Evolutionary conservation across 768 basidiomycete species (phyloP), one percentile per base, ranked within the genome.

Genomic region (Amanita pseudoporphyria): DNA sequence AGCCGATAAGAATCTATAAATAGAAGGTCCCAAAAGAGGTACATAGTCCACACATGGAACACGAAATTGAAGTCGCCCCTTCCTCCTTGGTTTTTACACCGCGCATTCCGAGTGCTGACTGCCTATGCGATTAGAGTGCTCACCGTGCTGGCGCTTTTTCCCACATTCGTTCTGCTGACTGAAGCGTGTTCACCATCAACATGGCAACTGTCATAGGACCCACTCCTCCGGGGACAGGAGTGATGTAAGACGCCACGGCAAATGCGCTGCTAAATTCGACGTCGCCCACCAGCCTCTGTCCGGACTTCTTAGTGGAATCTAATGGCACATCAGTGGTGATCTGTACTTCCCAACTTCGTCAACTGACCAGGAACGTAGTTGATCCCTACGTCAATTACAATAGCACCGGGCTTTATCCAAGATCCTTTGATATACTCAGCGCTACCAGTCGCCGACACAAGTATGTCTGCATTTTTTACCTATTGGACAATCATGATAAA

Each of bases 141-240:
- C 22, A 28, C 6, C 33, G 77, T 10, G 74, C 63, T 42, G 82
- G 77, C 39, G 77, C 67, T 45, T 79, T 72, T 55, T 86, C 79
- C 77, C 87, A 93, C 45, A 81, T 74, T 45, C 88, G 81, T 64
- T 87, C 77, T 19, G 94, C 93, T 42, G 91, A 85, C 54, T 75
- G 71, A 56, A 91, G 70, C 1, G 94, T 95, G 68, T 98, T 99
- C 60, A 82, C 78, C 94, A 99, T 97, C 54, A 99, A 81, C 72
- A 97, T 76, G 18, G 96, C 96, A 51, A 99, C 96, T 12, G 96
- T 99, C 94, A 98, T 96, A n/a, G 96, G 96, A 10, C 96, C 96
- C 47, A 99, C 96, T 51, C 96, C 96, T 65, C 96, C 96, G 0
- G 96, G 96, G 21, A 99, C 96, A 18, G 96, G 96, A 0, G 96